Percentiles rank a stretch among this genome's conserved stretches.
Evolutionary conservation across 179 eudicot species (phyloP).

Genomic region (Spergularia azorica): DNA sequence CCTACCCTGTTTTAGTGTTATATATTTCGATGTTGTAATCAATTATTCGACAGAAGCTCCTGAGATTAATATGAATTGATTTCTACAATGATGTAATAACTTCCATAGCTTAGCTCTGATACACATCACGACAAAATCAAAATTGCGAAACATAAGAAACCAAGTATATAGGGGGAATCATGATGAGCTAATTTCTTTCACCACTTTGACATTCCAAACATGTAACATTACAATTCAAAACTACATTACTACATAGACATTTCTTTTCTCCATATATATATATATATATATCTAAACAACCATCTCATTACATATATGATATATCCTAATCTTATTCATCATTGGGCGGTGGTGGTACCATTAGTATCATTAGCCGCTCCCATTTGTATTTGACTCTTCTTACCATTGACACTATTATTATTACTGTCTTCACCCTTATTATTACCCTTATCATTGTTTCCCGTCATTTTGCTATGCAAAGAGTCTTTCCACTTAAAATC

Average conservation of each 20-base stretch:
- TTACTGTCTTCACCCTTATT: background rate
- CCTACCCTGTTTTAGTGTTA: too few relatives aligned
- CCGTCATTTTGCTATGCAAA: conserved; percentile 18
- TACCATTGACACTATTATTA: background rate
- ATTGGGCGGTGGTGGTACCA: background rate
- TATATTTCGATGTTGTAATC: too few relatives aligned
- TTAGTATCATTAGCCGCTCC: conserved; percentile 20
- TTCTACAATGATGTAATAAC: too few relatives aligned
- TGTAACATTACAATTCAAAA: background rate
- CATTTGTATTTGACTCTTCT: conserved; percentile 22
- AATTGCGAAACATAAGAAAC: too few relatives aligned
- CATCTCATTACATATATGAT: background rate
- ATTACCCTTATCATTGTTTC: too few relatives aligned
- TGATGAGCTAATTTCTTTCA: background rate
- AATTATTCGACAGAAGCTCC: too few relatives aligned
- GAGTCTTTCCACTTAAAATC: conserved; percentile 53
- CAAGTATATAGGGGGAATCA: background rate
- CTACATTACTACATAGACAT: background rate
- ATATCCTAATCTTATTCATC: background rate
- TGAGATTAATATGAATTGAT: too few relatives aligned
- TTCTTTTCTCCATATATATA: background rate
- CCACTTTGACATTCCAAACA: background rate
- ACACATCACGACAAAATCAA: too few relatives aligned
- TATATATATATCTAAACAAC: conserved; percentile 1
- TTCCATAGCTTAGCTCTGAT: too few relatives aligned